Base-by-base conservation (phyloP, 106 monocot species). In the Agapanthus africanus region DNA sequence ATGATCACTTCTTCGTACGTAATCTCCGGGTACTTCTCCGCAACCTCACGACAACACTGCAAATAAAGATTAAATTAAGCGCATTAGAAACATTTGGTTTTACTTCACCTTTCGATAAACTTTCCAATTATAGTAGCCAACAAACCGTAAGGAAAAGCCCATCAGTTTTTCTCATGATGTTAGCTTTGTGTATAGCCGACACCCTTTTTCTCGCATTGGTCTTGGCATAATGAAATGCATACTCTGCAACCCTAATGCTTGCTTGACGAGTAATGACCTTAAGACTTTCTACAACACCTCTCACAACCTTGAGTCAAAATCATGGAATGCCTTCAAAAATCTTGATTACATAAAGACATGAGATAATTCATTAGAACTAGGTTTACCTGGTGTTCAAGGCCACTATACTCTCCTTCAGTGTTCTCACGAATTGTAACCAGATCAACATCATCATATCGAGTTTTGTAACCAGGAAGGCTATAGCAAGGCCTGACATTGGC, bases 141-240 rank as follows among this genome's bases (percentile, higher is more conserved):
- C 41, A 49, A 10, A 97, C 95, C 95, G 80, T 97, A 22, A 97
- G 91, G 49, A 97, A 97, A 70, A 91, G 86, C 5, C 91, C 95
- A 61, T 97, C 95, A 13, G 91, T 89, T 66, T 89, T 47, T 97
- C 89, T 83, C 95, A 97, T 97, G 39, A 97, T 97, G 74, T 97
- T 97, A 63, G 95, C 95, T 79, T 97, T 97, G 69, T 97, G 95
- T 56, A 91, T 97, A 22, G 95, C 95, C 30, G 95, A 97, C n/a
- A 97, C 91, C 73, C 89, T 92, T 50, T 92, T 39, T 16, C 91
- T 79, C 27, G 91, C 88, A 74, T 97, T 76, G 15, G 88, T 27
- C 74, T 84, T 78, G 16, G 95, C 95, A 84, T 91, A 95, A 61
- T 91, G 86, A 74, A 95, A 92, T 65, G 95, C 95, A 80, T 97